Base-by-base conservation (phyloP, 1,284 basidiomycete genomes). In the Naganishia sp. region DNA sequence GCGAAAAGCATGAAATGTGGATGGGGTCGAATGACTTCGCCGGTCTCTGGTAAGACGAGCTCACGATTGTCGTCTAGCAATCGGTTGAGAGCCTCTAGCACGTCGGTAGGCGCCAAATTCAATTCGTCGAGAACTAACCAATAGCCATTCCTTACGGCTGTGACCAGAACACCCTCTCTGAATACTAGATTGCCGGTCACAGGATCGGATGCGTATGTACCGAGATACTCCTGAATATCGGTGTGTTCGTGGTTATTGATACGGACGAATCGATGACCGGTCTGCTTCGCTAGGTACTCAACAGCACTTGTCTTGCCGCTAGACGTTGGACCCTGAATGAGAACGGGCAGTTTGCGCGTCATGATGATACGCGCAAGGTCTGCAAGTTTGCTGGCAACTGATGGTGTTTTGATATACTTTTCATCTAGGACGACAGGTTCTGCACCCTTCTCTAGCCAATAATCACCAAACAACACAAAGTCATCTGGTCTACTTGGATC, bases 241-340 rank as follows among this genome's bases (percentile, higher is more conserved):
- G 96, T 99, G 76, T 99, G 96, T 74, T 99, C 96, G 81, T 99
- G 96, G 75, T 99, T 99, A 82, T 99, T 99, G 85, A 99, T 98
- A 44, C 96, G 90, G 33, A 99, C 88, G 77, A 99, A 99, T 36
- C 86, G 86, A 81, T 99, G 96, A 0, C 96, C 95, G 0, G 95
- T 98, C 67, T 90, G 85, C 68, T 86, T 86, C 2, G 96, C 95
- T 25, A 99, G 86, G 78, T 96, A 98, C 80, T 98, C 94, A 66
- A 99, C 88, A 0, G 96, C 91, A 75, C 92, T 95, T 1, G 96
- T 99, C 82, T 99, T 99, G 48, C 96, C 96, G 63, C 90, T 92
- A 1, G 95, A 98, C 0, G 96, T 99, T 0, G 96, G 96, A 3
- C 96, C 96, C 81, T 99, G 96, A 70, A 99, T 96, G 21, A 99